Evolutionary conservation across 202 grass and related monocot genomes (phyloP), one percentile per base, ranked within the genome.

Genomic region (Bolboschoenoplectus hybrid): DNA sequence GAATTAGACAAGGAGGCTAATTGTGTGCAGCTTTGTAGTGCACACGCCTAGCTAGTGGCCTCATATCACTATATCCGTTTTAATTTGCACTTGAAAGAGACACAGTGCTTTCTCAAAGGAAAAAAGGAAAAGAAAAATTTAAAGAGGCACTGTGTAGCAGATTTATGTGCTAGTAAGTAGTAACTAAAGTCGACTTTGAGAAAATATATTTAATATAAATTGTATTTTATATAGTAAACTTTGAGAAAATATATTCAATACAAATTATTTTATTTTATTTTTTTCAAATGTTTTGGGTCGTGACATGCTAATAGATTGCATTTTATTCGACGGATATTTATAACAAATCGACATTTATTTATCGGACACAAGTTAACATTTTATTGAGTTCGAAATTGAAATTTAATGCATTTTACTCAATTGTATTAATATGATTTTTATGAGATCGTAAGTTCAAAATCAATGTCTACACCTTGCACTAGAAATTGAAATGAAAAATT

Each of bases 1-100:
- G 67, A 89, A 71, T 87, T 80, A 84, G 80, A 87, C 85, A 89
- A 87, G 80, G 61, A 73, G 62, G 74, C 72, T 61, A 87, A 89
- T 78, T 85, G 55, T 60, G 70, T 16, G 6, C 61, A 81, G 75
- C 63, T 87, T 82, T 79, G 82, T 62, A 86, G 84, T 63, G 74
- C 58, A 69, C 74, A 80, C 74, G 44, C 74, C 56, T 34, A 67
- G 20, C 38, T 67, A 32, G 43, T 82, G 36, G 17, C 77, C 57
- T 26, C 17, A 62, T 60, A 60, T 62, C 51, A 9, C 38, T 62
- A 81, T 62, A 81, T 63, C 55, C 52, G 46, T 43, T 63, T 63
- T 3, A 17, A 14, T 58, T 81, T 81, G 9, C n/a, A 82, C 9
- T 65, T 82, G 26, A 49, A 77, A 57, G 51, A 39, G 6, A 11